Conservation (phyloP, 495 filamentous ascomycete genomes). For the Trichoderma parareesei region DNA sequence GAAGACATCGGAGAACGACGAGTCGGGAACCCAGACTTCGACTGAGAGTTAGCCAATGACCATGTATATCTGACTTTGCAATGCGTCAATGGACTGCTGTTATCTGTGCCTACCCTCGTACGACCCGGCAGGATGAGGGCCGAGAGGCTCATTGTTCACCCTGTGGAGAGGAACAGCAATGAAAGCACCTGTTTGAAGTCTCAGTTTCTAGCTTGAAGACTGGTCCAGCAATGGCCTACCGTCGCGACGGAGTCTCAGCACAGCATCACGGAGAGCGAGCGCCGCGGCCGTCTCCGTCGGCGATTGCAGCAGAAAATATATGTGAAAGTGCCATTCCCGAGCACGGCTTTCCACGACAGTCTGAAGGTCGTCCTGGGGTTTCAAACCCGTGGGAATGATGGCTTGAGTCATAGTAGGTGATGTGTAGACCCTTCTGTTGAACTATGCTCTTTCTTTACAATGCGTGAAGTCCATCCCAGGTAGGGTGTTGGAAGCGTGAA, state of each 20-base stretch:
- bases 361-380: conserved; percentile 10
- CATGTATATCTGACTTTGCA: no score
- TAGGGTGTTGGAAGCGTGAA: no score
- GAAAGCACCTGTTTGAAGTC: conserved; percentile 1
- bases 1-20: conserved; percentile 13
- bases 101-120: conserved; percentile 9
- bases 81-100: background rate
- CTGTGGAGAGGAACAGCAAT: conserved; percentile 11
- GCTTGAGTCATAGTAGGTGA: background rate
- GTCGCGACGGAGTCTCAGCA: conserved; percentile 12
- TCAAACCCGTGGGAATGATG: background rate
- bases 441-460: no score
- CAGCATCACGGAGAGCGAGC: conserved; percentile 13
- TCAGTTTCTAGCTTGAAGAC: background rate
- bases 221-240: background rate
- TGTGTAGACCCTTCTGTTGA: no score
- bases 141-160: conserved; percentile 10
- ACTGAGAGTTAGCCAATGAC: background rate
- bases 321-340: conserved; percentile 13
- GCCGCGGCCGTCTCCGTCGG: conserved; percentile 11
- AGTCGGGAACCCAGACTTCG: conserved; percentile 12
- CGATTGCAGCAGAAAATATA: conserved; percentile 13
- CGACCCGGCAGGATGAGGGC: conserved; percentile 10
- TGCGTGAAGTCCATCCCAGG: no score
- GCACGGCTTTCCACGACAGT: conserved; percentile 11